A percentile compares a stretch with the other conserved stretches of the same genome.
Conservation (phyloP, 441 rosid species). For the Macaranga tanarius region DNA sequence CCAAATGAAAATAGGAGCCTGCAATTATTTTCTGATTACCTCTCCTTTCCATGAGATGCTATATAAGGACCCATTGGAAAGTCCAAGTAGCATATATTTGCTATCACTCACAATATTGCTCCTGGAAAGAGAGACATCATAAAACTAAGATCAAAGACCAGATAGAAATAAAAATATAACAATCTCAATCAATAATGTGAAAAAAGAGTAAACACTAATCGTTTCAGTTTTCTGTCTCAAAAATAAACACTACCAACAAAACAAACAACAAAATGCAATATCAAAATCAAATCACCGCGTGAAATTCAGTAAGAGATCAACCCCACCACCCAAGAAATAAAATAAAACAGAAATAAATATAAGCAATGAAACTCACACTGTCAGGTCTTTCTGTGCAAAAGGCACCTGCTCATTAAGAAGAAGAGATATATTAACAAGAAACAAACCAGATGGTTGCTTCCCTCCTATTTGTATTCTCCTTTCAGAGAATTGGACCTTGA, state of each 20-base stretch:
- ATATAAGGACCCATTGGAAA: constrained; percentile 79
- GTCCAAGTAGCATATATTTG: constrained; percentile 85
- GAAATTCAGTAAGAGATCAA: neutral
- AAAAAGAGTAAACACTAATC: neutral
- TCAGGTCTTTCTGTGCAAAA: constrained; percentile 60
- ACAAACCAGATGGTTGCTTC: constrained; percentile 70
- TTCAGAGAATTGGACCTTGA: constrained; percentile 79
- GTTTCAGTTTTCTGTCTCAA: neutral
- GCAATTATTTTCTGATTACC: constrained; percentile 46
- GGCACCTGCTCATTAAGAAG: constrained; percentile 88
- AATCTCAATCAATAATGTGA: neutral
- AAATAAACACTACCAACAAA: neutral
- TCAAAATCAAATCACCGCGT: neutral
- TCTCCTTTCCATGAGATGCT: constrained; percentile 97
- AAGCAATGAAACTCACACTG: constrained; percentile 59
- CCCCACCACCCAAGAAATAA: constrained; percentile 4
- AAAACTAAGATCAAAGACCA: constrained; percentile 23
- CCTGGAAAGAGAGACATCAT: constrained; percentile 43
- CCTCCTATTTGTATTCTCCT: constrained; percentile 66
- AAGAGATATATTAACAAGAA: constrained; percentile 64
- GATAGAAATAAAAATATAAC: neutral
- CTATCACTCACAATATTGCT: constrained; percentile 87
- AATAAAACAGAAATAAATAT: neutral
- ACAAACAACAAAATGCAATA: neutral
- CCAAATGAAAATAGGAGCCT: neutral